Evolutionary conservation across 176 grass and related monocot species (phyloP), one percentile per base, ranked within the genome.

Genomic region (Carex kokanica): DNA sequence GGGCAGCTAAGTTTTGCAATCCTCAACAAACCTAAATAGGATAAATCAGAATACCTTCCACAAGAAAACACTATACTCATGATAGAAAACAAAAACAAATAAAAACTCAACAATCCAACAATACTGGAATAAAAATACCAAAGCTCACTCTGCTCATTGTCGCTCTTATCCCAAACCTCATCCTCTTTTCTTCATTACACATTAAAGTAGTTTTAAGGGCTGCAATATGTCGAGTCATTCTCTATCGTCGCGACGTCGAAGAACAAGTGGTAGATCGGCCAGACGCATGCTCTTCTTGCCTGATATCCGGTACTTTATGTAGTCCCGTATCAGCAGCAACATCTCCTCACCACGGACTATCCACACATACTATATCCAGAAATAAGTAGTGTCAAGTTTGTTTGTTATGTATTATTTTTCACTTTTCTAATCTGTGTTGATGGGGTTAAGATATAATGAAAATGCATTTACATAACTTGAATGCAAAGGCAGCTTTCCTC

Each of bases 311-410:
- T 88, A 98, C 51, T 79, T 94, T 60, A 89, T 88, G 74, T 90
- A 98, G 87, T 98, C 95, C 12, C 90, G 89, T 3, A 79, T 89
- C 81, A 98, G 88, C 79, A 84, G 85, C 5, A 81, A 78, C 51
- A 93, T 7, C 56, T 98, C 95, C 73, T 98, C 92, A 73, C 95
- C 95, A 53, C 89, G 89, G 74, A 98, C 92, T 82, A 94, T 92
- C 24, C 91, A 87, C 81, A 91, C 86, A 60, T 93, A 98, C 95
- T 94, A 84, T 72, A 83, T 47, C 61, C 41, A 1, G 49, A 82
- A 88, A 53, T 18, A 86, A 9, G 60, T 7, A 21, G 69, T 14
- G 14, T 24, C 49, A 18, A 78, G 24, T 69, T 87, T 36, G 81
- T 2, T 4, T 10, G 27, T 54, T 10, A 86, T 82, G 31, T 60